A percentile compares a stretch with the other conserved stretches of the same genome.
Evolutionary conservation across 257 asterid species (phyloP).

Genomic region (Nemophila menziesii): DNA sequence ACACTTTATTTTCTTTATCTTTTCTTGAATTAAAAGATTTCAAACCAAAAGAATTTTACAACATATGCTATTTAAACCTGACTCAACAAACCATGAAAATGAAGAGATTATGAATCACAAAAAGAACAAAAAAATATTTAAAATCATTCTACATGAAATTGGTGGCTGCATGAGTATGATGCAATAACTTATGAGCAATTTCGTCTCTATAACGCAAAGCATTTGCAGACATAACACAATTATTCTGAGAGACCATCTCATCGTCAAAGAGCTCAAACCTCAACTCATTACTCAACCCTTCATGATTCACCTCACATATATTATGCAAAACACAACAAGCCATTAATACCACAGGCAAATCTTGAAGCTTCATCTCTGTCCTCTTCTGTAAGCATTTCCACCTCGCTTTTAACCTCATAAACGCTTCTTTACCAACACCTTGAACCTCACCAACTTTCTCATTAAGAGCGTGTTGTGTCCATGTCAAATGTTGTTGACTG

Average conservation of each 20-base stretch:
- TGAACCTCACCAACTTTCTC: slow-evolving; percentile 39
- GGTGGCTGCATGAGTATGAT: slow-evolving; percentile 42
- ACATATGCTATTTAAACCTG: too few species aligned
- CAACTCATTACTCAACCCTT: slow-evolving; percentile 37
- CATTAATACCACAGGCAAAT: slow-evolving; percentile 64
- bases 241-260: slow-evolving; percentile 28
- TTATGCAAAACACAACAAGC: slow-evolving; percentile 86
- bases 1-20: too few species aligned
- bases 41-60: too few species aligned
- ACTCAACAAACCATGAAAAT: neutral
- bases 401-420: slow-evolving; percentile 60
- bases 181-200: slow-evolving; percentile 69
- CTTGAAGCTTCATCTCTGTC: slow-evolving; percentile 75
- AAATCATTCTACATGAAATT: slow-evolving; percentile 3
- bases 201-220: slow-evolving; percentile 47
- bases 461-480: slow-evolving; percentile 69
- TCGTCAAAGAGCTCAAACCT: slow-evolving; percentile 59
- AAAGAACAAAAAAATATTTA: neutral
- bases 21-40: too few species aligned
- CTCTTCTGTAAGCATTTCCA: slow-evolving; percentile 84
- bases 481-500: slow-evolving; percentile 40
- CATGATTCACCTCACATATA: slow-evolving; percentile 58
- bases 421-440: slow-evolving; percentile 41
- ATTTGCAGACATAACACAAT: slow-evolving; percentile 25
- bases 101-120: neutral